phyloP scores from a whole-genome alignment of 139 green algal species.

The Desmodesmus armatus region DNA sequence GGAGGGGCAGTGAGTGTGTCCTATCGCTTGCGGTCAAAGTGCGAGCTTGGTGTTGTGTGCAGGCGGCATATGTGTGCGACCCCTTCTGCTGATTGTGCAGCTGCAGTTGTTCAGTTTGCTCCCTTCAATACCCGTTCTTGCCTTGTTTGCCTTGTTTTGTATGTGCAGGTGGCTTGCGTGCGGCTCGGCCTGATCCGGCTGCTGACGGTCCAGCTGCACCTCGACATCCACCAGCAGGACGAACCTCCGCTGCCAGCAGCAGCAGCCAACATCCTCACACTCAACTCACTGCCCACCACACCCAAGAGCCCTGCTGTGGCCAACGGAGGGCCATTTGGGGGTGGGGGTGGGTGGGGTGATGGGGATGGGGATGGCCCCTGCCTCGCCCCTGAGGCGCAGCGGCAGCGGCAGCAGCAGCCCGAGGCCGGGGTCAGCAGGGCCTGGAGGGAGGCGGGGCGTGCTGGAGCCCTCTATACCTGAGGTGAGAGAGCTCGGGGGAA shows the following conservation, averaged over 20 bases:
- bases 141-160: no score
- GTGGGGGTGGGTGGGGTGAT: background rate
- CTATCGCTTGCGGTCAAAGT: no score
- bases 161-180: background rate
- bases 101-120: no score
- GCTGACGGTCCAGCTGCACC: constrained; percentile 36
- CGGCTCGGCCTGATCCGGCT: constrained; percentile 26
- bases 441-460: background rate
- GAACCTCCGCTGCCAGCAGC: constrained; percentile 30
- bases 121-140: no score
- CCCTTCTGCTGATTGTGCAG: no score
- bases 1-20: no score
- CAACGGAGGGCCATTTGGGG: background rate
- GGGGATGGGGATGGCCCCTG: background rate
- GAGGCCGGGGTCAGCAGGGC: background rate
- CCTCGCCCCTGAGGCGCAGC: constrained; percentile 12
- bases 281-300: constrained; percentile 2
- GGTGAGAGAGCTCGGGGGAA: background rate
- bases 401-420: constrained; percentile 27
- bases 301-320: constrained; percentile 2
- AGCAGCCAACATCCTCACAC: constrained; percentile 20
- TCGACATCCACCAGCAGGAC: constrained; percentile 27
- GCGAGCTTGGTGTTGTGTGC: no score
- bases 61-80: no score
- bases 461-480: constrained; percentile 19